A percentile compares a stretch with the other conserved stretches of the same genome.
These are phyloP conservation scores for Guyanaporus albipodus DNA, from an alignment of 768 basidiomycete genomes.

Conservation along the genomic window DNA sequence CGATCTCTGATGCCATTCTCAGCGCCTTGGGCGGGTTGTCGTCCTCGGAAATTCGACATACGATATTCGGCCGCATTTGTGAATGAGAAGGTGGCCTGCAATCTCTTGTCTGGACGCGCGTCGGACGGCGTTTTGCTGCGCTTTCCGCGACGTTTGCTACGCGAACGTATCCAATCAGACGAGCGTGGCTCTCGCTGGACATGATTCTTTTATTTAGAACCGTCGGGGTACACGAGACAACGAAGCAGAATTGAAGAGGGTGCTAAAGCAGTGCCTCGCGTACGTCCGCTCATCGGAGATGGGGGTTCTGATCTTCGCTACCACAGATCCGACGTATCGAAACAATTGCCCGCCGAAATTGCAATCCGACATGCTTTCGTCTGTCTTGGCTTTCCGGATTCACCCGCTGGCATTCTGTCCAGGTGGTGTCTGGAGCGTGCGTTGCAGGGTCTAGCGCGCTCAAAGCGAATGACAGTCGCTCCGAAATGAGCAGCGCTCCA, in stretches of 20 bases:
- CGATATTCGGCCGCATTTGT: conserved; percentile 9
- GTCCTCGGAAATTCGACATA: conserved; percentile 25
- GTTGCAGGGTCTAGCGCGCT: background rate
- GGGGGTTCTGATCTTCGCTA: conserved; percentile 5
- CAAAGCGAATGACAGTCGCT: conserved; percentile 2
- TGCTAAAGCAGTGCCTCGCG: background rate
- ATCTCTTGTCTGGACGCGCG: background rate
- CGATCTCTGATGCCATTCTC: conserved; percentile 7
- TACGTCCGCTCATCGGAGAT: conserved; percentile 8
- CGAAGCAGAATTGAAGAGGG: background rate
- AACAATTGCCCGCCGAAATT: conserved; percentile 2
- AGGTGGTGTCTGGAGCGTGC: conserved; percentile 9
- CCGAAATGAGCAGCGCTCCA: conserved; percentile 21
- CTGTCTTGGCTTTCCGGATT: background rate
- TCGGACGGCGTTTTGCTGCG: background rate
- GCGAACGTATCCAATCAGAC: background rate
- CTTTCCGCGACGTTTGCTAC: background rate
- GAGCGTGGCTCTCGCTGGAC: background rate
- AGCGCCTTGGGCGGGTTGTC: background rate
- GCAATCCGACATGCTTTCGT: background rate
- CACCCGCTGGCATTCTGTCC: background rate
- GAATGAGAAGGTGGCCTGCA: conserved; percentile 1
- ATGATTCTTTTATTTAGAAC: background rate
- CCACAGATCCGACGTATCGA: conserved; percentile 9
- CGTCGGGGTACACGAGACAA: background rate